These are phyloP conservation scores for Mycena latifolia DNA, from an alignment of 768 basidiomycete species.

Conservation along the genomic window DNA sequence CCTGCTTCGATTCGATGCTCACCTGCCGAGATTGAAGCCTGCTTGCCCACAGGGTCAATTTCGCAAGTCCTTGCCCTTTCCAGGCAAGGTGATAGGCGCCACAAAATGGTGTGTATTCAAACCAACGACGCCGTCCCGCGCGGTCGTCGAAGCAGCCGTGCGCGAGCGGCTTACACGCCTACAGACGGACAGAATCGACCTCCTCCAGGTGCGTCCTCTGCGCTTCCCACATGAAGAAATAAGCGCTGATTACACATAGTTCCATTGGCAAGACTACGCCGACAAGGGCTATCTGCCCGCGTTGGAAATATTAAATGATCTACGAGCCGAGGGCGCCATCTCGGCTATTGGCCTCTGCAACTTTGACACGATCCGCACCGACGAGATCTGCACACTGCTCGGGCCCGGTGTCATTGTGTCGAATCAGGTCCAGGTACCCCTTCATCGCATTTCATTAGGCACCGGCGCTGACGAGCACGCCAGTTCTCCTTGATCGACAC, in stretches of 20 bases:
- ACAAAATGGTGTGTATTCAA: conserved; percentile 92
- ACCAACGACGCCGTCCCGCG: conserved; percentile 60
- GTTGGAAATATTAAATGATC: conserved; percentile 64
- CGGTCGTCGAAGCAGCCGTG: conserved; percentile 71
- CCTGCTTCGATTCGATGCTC: conserved; percentile 26
- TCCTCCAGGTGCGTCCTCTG: conserved; percentile 70
- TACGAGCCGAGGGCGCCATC: conserved; percentile 71
- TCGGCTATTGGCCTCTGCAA: conserved; percentile 84
- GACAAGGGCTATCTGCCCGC: conserved; percentile 57
- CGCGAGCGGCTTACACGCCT: conserved; percentile 79
- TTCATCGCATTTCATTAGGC: conserved; percentile 9
- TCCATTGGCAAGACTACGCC: conserved; percentile 84
- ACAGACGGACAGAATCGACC: conserved; percentile 69
- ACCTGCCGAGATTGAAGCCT: conserved; percentile 1
- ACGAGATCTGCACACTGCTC: conserved; percentile 83
- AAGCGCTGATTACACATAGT: conserved; percentile 52
- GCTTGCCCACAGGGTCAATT: conserved; percentile 78
- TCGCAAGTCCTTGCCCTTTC: conserved; percentile 56
- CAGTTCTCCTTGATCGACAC: conserved; percentile 89
- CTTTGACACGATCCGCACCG: conserved; percentile 80
- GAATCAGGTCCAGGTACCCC: conserved; percentile 83
- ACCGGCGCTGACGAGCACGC: conserved; percentile 5
- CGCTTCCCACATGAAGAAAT: not conserved
- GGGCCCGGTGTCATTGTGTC: conserved; percentile 75
- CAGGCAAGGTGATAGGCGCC: conserved; percentile 69